Percentiles rank a stretch among this genome's conserved stretches.
Conservation (phyloP, 2,329 filamentous ascomycete genomes). For the Exophiala sp. region DNA sequence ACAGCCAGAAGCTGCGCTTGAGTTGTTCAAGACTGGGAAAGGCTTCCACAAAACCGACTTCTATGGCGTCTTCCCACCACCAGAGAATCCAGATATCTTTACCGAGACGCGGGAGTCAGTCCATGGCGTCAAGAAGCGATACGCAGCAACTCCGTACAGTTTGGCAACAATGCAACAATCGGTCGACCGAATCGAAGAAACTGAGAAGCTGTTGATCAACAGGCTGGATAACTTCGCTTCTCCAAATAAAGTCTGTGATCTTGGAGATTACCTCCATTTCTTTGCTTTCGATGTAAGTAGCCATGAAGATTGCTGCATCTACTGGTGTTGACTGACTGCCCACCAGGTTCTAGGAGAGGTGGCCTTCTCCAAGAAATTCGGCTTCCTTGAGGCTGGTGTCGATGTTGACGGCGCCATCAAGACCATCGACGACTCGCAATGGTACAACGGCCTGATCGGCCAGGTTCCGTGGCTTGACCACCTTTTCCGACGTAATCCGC, state of each 20-base stretch:
- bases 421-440: constrained; percentile 47
- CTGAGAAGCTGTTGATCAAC: constrained; percentile 43
- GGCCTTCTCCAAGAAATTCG: constrained; percentile 45
- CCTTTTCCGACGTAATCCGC: constrained; percentile 49
- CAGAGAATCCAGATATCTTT: constrained; percentile 58
- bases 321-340: background rate
- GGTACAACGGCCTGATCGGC: constrained; percentile 32
- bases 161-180: constrained; percentile 31
- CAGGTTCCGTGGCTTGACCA: constrained; percentile 45
- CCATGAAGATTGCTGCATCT: background rate
- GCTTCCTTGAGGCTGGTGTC: constrained; percentile 49
- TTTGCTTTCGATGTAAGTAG: constrained; percentile 36
- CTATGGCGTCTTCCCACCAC: constrained; percentile 54
- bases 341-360: constrained; percentile 36
- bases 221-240: constrained; percentile 44
- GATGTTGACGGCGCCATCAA: constrained; percentile 53
- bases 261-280: constrained; percentile 42
- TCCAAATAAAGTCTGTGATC: constrained; percentile 39
- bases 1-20: constrained; percentile 46
- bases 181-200: constrained; percentile 30
- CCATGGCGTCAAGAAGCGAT: constrained; percentile 57
- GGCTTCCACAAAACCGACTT: constrained; percentile 54
- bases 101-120: constrained; percentile 54
- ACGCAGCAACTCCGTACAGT: constrained; percentile 32
- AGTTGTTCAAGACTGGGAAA: constrained; percentile 49